Evolutionary conservation across 2,329 filamentous ascomycete genomes (phyloP).

Genomic region (Fusarium circinatum): DNA sequence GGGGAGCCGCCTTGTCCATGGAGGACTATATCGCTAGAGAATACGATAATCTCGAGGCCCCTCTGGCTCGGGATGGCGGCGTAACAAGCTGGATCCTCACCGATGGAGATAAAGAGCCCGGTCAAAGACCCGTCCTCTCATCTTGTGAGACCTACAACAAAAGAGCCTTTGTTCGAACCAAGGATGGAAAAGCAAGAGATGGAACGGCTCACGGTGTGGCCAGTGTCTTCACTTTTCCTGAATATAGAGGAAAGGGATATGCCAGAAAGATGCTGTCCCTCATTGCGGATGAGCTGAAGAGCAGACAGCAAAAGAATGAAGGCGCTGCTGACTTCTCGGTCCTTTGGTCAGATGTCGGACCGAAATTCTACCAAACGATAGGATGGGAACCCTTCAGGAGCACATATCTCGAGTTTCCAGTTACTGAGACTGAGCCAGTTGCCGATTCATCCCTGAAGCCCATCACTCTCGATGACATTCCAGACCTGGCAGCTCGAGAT

Average conservation of each 20-base stretch:
- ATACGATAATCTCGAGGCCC: constrained; percentile 64
- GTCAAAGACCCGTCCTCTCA: constrained; percentile 65
- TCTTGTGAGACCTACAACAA: constrained; percentile 74
- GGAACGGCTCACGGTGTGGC: constrained; percentile 78
- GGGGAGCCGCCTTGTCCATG: constrained; percentile 66
- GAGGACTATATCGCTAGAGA: constrained; percentile 70
- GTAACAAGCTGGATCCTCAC: constrained; percentile 74
- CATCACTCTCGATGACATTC: constrained; percentile 70
- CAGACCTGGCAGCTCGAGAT: constrained; percentile 70
- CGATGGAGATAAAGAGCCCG: constrained; percentile 50
- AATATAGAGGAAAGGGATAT: constrained; percentile 78
- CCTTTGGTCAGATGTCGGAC: constrained; percentile 87
- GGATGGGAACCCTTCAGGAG: constrained; percentile 84
- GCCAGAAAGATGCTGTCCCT: constrained; percentile 79
- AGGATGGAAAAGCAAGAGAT: constrained; percentile 55
- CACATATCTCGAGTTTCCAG: constrained; percentile 72
- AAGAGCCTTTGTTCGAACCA: constrained; percentile 59
- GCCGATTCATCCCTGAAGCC: constrained; percentile 46
- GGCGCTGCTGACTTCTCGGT: constrained; percentile 72
- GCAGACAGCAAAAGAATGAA: constrained; percentile 40
- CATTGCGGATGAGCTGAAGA: constrained; percentile 59
- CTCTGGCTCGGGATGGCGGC: constrained; percentile 67
- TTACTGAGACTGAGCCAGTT: constrained; percentile 43
- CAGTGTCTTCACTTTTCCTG: constrained; percentile 79
- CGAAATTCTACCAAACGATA: constrained; percentile 79